A percentile compares a stretch with the other conserved stretches of the same genome.
These are phyloP conservation scores for Vaccinium vitisidaea DNA, from an alignment of 148 eudicot species.

Conservation along the genomic window DNA sequence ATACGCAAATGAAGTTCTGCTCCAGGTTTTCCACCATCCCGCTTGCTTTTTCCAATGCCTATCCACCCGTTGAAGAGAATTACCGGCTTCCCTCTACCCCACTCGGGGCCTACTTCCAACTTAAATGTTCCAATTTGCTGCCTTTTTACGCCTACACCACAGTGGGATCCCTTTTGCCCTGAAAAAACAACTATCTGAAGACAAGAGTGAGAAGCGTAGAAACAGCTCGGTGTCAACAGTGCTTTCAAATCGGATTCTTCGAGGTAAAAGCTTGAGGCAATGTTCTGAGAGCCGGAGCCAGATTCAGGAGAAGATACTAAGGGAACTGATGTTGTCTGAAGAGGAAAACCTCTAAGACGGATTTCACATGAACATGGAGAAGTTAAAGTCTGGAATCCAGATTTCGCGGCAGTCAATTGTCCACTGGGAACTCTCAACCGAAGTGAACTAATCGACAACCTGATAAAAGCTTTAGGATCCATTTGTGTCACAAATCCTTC, in stretches of 20 bases:
- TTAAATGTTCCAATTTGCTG: constrained; percentile 53
- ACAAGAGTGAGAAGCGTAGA: constrained; percentile 40
- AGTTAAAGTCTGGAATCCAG: constrained; percentile 26
- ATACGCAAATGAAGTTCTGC: constrained; percentile 54
- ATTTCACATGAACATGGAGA: constrained; percentile 53
- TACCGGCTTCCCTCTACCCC: constrained; percentile 51
- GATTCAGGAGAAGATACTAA: constrained; percentile 45
- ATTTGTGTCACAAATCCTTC: constrained; percentile 38
- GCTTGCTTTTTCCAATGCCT: constrained; percentile 51
- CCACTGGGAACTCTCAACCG: constrained; percentile 41
- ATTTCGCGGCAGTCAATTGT: constrained; percentile 25
- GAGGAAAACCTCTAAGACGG: constrained; percentile 61
- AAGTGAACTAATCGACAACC: constrained; percentile 47
- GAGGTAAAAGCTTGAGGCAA: constrained; percentile 53
- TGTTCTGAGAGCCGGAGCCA: constrained; percentile 32
- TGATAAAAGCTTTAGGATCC: constrained; percentile 62
- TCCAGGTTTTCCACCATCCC: constrained; percentile 35
- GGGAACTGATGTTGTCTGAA: constrained; percentile 48
- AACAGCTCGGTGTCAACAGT: constrained; percentile 43
- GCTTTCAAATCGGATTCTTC: constrained; percentile 56
- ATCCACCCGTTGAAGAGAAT: constrained; percentile 57
- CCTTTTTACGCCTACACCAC: constrained; percentile 49
- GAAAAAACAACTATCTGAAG: constrained; percentile 48
- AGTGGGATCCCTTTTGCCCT: constrained; percentile 42
- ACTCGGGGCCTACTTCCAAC: constrained; percentile 52